Base-by-base conservation (phyloP, 176 grass and related monocot genomes). In the Avena sativa region DNA sequence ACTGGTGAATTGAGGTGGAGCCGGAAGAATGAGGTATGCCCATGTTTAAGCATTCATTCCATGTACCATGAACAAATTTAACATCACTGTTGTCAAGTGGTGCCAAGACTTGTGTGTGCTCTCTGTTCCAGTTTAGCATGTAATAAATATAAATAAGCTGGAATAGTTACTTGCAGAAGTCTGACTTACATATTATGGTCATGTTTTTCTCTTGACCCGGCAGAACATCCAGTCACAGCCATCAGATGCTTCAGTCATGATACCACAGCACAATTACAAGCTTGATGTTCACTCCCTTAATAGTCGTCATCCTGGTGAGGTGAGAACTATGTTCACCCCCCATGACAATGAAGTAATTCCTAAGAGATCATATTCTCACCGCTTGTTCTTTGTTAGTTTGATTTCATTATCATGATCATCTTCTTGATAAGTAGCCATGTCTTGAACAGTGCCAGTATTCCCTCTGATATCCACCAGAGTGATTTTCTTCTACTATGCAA, bases 191-290 rank as follows among this genome's bases (percentile, higher is more conserved):
- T 79, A 56, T 66, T 62, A 12, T 49, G 79, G 32, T 48, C 59
- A 61, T 84, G 60, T 46, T 82, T 60, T 25, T 71, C 49, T 70
- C 86, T 91, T 84, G 52, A 61, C 78, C 34, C 80, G 34, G n/a
- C 84, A 99, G 97, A 99, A 99, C 79, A 83, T 99, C 69, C 85
- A 89, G 34, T 85, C 82, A 66, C 89, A 96, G 32, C 79, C 92
- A 64, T 89, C 92, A 51, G 90, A 98, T 87, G 90, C 92, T 86
- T 88, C 92, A 71, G 65, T 87, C 58, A 58, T 96, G 87, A 92
- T 94, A 80, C 94, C 97, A 59, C 94, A 99, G 40, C 97, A 99
- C 80, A 96, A 96, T 79, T 99, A 96, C 90, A 99, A 94, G 79
- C 94, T 99, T 62, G 97, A 99, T 81, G 97, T 84, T 30, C 88